phyloP scores from a whole-genome alignment of 768 basidiomycete species.

The Leccinum truebloodii region DNA sequence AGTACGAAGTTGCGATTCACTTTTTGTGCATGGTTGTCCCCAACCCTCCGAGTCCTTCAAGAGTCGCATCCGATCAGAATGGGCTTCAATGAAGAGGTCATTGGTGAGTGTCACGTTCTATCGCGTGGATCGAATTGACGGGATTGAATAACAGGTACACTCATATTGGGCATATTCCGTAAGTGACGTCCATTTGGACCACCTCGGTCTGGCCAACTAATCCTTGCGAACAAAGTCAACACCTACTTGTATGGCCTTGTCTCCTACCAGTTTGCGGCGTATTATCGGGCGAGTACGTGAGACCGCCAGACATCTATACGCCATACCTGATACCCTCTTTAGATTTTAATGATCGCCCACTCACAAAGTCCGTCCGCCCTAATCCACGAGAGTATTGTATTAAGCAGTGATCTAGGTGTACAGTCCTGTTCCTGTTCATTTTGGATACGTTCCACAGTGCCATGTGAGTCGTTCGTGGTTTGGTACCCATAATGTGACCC shows the following conservation, averaged over 20 bases:
- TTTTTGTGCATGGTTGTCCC: no score
- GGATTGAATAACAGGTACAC: background rate
- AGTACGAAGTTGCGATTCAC: no score
- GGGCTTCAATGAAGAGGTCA: background rate
- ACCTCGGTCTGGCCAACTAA: background rate
- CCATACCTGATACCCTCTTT: background rate
- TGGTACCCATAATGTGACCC: background rate
- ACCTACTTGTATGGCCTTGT: slow-evolving; percentile 43
- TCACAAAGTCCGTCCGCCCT: slow-evolving; percentile 4
- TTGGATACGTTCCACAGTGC: slow-evolving; percentile 22
- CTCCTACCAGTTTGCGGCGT: slow-evolving; percentile 43
- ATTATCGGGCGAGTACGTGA: slow-evolving; percentile 29
- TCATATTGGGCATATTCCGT: slow-evolving; percentile 1
- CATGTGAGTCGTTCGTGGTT: slow-evolving; percentile 6
- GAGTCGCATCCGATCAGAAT: background rate
- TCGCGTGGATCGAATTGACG: background rate
- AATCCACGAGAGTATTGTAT: background rate
- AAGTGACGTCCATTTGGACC: background rate
- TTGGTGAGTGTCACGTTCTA: background rate
- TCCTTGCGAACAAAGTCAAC: slow-evolving; percentile 16
- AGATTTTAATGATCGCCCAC: slow-evolving; percentile 21
- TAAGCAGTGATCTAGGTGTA: slow-evolving; percentile 8
- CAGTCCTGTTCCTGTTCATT: slow-evolving; percentile 20
- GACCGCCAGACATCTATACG: background rate
- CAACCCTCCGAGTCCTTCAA: background rate